Percentiles rank a stretch among this genome's conserved stretches.
phyloP scores from a whole-genome alignment of 352 stramenopile genomes.

The Phytophthora pinifolia region DNA sequence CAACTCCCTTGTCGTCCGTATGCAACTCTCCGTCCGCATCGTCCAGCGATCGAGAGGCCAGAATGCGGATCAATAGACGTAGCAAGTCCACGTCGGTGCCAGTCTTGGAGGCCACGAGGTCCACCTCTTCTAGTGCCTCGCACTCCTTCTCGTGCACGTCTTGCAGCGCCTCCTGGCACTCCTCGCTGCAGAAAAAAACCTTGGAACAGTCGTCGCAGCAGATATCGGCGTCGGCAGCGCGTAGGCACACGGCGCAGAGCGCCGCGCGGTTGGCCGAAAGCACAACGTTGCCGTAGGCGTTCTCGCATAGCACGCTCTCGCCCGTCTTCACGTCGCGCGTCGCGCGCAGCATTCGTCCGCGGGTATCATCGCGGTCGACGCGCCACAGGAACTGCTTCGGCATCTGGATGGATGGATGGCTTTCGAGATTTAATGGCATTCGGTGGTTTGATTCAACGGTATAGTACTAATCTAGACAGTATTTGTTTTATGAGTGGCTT shows the following conservation, averaged over 20 bases:
- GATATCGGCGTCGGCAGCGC: constrained; percentile 40
- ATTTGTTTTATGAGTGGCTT: no score
- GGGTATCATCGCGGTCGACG: constrained; percentile 28
- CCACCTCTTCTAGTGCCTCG: constrained; percentile 44
- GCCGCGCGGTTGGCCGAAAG: constrained; percentile 25
- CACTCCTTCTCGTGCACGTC: constrained; percentile 48
- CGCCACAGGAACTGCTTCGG: constrained; percentile 29
- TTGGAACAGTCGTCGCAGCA: constrained; percentile 55
- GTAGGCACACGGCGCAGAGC: constrained; percentile 46
- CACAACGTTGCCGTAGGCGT: constrained; percentile 41
- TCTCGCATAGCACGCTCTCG: constrained; percentile 35
- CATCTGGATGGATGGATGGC: not conserved
- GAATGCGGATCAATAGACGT: constrained; percentile 43
- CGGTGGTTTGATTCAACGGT: no score
- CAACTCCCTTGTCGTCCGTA: constrained; percentile 18
- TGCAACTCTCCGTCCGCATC: constrained; percentile 18
- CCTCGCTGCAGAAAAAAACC: constrained; percentile 52
- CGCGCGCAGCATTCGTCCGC: constrained; percentile 34
- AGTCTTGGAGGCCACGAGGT: constrained; percentile 43
- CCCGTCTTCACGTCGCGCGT: constrained; percentile 25
- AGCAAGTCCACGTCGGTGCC: constrained; percentile 40
- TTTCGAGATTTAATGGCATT: not conserved
- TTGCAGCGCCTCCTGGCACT: constrained; percentile 35
- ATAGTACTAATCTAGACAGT: no score
- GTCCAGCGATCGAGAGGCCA: constrained; percentile 32